Conservation (phyloP, 2,329 filamentous ascomycete genomes). For the Whalleya microplaca region DNA sequence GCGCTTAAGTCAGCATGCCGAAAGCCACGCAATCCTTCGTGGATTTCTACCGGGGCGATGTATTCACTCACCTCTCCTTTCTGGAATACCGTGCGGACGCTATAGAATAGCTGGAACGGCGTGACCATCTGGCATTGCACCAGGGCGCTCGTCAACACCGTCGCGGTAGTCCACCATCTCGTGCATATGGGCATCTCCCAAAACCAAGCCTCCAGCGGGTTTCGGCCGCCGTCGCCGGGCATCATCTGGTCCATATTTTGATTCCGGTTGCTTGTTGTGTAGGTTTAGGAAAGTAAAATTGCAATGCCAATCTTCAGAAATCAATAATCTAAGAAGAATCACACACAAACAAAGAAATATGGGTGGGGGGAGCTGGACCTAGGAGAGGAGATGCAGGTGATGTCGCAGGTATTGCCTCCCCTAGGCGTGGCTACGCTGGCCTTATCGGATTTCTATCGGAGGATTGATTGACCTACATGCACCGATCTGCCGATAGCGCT, state of each 20-base stretch:
- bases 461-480: constrained; percentile 13
- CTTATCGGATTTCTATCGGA: constrained; percentile 28
- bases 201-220: constrained; percentile 96
- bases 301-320: not conserved
- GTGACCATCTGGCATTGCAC: constrained; percentile 93
- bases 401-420: not conserved
- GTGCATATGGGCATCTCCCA: constrained; percentile 98
- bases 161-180: constrained; percentile 94
- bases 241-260: constrained; percentile 62
- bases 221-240: constrained; percentile 57
- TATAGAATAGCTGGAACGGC: constrained; percentile 96
- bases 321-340: not conserved
- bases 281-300: not conserved
- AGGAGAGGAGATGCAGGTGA: not conserved
- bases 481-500: not conserved
- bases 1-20: constrained; percentile 5
- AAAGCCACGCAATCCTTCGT: not conserved
- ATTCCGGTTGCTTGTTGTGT: not conserved
- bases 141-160: constrained; percentile 81
- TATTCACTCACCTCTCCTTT: constrained; percentile 77
- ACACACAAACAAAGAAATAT: constrained; percentile 8
- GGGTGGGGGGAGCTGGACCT: not conserved
- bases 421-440: constrained; percentile 17
- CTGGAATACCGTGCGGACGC: constrained; percentile 85
- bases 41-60: not conserved